Base-by-base conservation (phyloP, 805 yeast species). In the Wickerhamomyces strasburgensis region DNA sequence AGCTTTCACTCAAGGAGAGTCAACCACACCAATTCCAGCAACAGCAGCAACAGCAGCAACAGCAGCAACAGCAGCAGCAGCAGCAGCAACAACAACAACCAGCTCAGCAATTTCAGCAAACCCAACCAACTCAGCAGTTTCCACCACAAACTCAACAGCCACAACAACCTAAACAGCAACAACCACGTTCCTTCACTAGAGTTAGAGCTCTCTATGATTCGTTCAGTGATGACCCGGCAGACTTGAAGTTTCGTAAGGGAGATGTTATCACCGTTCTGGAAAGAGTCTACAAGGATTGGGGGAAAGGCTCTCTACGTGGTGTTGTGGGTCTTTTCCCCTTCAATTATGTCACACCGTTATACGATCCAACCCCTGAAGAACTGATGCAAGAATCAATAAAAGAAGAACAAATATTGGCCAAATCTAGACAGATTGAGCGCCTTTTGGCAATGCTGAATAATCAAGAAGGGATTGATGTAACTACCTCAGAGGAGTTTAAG, bases 231-330 rank as follows among this genome's bases (percentile, higher is more conserved):
- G 97, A 88, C 52, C 81, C 81, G 3, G 96, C 89, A 43, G 97
- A 93, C 47, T 69, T 90, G 30, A 79, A 95, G 2, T 90, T 93
- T 62, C 68, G 78, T 34, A 80, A 80, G 51, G 97, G 96, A 28
- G 98, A 90, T 55, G 68, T 86, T 11, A 89, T 90, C 33, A 80
- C 82, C 1, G 95, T 93, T 1, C 68, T 89, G 25, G 98, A 89
- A 50, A 72, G 82, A 13, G 95, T 84, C 5, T 89, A 88, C 57
- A 72, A 85, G 44, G 98, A 90, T 54, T 90, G 98, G 98, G 85
- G 96, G 82, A 73, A 86, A 47, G 98, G 98, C 13, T 75, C 90
- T 5, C 62, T 90, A 35, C 70, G 74, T 37, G 96, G 96, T 1
- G 72, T 71, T 37, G 69, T 78, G 34, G 98, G 98, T 14, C 81